phyloP scores from a whole-genome alignment of 2,329 filamentous ascomycete genomes.

The Beauveria bassiana region DNA sequence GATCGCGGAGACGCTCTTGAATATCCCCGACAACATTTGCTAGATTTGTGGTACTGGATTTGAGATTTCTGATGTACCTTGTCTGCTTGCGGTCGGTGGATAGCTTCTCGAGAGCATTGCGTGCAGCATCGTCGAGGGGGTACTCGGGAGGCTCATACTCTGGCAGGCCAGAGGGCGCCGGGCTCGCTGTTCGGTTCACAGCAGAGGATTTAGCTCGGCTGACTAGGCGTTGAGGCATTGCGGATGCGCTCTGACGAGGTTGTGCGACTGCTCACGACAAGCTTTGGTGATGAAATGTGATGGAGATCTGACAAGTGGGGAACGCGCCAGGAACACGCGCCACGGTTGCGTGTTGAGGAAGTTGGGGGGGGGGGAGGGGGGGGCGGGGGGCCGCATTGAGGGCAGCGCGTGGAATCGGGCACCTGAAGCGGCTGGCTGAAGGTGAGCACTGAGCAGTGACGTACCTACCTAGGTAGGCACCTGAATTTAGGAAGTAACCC shows the following conservation, averaged over 20 bases:
- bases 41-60: slow-evolving; percentile 35
- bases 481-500: too few relatives aligned
- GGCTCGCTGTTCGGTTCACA: slow-evolving; percentile 12
- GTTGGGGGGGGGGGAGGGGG: background rate
- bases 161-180: slow-evolving; percentile 30
- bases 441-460: too few relatives aligned
- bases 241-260: background rate
- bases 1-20: slow-evolving; percentile 38
- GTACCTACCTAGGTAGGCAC: too few relatives aligned
- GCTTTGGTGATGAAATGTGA: background rate
- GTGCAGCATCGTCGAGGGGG: slow-evolving; percentile 33
- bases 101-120: slow-evolving; percentile 35
- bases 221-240: slow-evolving; percentile 27
- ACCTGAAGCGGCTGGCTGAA: too few relatives aligned
- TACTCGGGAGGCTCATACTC: slow-evolving; percentile 41
- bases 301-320: background rate
- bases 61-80: slow-evolving; percentile 39
- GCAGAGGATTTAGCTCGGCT: slow-evolving; percentile 17
- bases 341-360: background rate
- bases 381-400: too few relatives aligned
- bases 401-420: too few relatives aligned
- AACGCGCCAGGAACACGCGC: slow-evolving; percentile 6
- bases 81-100: slow-evolving; percentile 32
- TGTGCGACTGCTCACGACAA: background rate
- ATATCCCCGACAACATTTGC: slow-evolving; percentile 38